Evolutionary conservation across 345 rosid genomes (phyloP).

Genomic region (Viola odorata): DNA sequence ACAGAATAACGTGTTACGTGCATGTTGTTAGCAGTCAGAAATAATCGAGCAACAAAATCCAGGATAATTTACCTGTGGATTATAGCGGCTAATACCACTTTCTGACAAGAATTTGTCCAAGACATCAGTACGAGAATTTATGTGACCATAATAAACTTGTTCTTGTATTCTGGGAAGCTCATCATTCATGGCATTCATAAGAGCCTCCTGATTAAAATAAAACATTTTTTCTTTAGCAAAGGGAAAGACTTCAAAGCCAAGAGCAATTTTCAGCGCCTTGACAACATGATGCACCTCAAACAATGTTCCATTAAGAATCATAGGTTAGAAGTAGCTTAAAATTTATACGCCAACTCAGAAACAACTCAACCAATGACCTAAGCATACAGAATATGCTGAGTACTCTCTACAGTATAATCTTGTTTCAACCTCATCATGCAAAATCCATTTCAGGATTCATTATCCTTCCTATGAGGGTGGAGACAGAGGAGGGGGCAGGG

Average conservation of each 20-base stretch:
- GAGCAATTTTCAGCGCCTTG: too few relatives aligned
- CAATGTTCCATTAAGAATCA: too few relatives aligned
- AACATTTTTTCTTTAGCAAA: constrained; percentile 12
- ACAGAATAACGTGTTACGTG: neutral
- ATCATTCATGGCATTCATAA: constrained; percentile 86
- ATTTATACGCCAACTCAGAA: too few relatives aligned
- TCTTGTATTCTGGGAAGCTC: constrained; percentile 94
- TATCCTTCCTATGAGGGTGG: too few relatives aligned
- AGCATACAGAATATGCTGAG: too few relatives aligned
- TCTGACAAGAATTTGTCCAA: constrained; percentile 83
- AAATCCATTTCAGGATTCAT: too few relatives aligned
- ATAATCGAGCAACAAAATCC: constrained; percentile 1
- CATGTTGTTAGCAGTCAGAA: neutral
- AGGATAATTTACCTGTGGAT: constrained; percentile 63
- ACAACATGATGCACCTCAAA: too few relatives aligned
- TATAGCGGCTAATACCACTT: constrained; percentile 84
- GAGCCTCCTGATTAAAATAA: constrained; percentile 62
- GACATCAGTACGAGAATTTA: constrained; percentile 76
- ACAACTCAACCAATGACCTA: too few relatives aligned
- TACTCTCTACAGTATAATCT: too few relatives aligned
- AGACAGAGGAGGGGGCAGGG: too few relatives aligned
- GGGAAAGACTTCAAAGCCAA: neutral
- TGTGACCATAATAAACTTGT: constrained; percentile 89
- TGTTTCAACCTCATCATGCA: too few relatives aligned
- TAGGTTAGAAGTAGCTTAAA: too few relatives aligned